Percentiles rank a stretch among this genome's conserved stretches.
phyloP scores from a whole-genome alignment of 148 eudicot species.

The Tetragonia tetragonoides region DNA sequence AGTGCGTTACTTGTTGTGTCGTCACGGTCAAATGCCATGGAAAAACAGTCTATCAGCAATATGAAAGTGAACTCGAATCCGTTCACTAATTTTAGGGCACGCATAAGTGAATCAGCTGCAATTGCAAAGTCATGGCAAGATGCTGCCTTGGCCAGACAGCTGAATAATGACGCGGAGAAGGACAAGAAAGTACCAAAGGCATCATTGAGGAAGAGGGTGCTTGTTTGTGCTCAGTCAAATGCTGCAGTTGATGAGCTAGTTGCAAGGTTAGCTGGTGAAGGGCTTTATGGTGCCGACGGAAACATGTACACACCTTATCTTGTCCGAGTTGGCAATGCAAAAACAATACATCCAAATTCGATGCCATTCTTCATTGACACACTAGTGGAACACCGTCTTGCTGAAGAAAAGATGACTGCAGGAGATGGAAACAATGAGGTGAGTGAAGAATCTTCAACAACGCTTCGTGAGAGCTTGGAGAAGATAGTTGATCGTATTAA shows the following conservation, averaged over 20 bases:
- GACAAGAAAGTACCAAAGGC: constrained; percentile 38
- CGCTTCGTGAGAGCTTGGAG: constrained; percentile 73
- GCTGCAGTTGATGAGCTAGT: constrained; percentile 99
- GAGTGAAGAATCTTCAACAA: constrained; percentile 46
- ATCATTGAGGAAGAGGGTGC: constrained; percentile 61
- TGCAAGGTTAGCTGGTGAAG: constrained; percentile 80
- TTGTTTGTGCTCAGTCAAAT: constrained; percentile 99
- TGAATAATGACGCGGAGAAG: constrained; percentile 51
- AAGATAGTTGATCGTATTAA: constrained; percentile 78
- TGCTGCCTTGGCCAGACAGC: constrained; percentile 89
- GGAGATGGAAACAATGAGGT: constrained; percentile 39
- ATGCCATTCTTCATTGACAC: constrained; percentile 89
- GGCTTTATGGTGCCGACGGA: constrained; percentile 87
- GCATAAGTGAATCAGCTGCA: constrained; percentile 73
- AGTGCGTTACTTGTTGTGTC: constrained; percentile 65
- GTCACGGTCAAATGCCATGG: constrained; percentile 33
- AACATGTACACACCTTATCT: constrained; percentile 82
- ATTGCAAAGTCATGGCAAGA: constrained; percentile 99
- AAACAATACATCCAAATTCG: constrained; percentile 87
- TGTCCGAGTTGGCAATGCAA: constrained; percentile 98
- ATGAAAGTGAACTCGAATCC: constrained; percentile 33
- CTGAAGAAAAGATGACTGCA: constrained; percentile 48
- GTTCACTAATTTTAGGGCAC: constrained; percentile 35
- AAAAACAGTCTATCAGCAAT: constrained; percentile 35
- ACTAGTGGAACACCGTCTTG: constrained; percentile 79